A percentile compares a stretch with the other conserved stretches of the same genome.
Evolutionary conservation across 2,329 filamentous ascomycete species (phyloP).

Genomic region (Botrytis medusae): DNA sequence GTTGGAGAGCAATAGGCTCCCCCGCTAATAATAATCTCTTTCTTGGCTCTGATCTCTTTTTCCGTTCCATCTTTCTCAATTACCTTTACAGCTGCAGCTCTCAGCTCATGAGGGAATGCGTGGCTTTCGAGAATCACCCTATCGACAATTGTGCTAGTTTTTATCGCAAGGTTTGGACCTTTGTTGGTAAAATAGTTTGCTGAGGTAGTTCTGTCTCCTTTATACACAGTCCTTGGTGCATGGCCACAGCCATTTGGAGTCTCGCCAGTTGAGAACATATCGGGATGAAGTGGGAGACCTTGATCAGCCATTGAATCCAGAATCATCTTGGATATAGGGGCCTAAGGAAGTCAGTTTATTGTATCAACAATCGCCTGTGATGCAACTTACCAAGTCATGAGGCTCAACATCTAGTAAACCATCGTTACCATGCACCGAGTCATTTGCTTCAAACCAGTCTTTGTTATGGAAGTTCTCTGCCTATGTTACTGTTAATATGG

Average conservation of each 20-base stretch:
- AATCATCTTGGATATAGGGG: slow-evolving; percentile 55
- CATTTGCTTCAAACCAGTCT: slow-evolving; percentile 54
- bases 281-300: slow-evolving; percentile 54
- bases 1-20: slow-evolving; percentile 50
- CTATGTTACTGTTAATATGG: slow-evolving; percentile 33
- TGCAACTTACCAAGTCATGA: slow-evolving; percentile 49
- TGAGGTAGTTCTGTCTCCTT: slow-evolving; percentile 52
- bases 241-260: slow-evolving; percentile 57
- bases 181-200: slow-evolving; percentile 52
- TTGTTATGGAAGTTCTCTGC: slow-evolving; percentile 59
- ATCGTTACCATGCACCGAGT: slow-evolving; percentile 49
- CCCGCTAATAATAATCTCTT: slow-evolving; percentile 51
- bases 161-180: slow-evolving; percentile 43
- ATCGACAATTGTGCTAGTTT: slow-evolving; percentile 51
- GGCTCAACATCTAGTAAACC: slow-evolving; percentile 57
- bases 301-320: slow-evolving; percentile 55
- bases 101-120: slow-evolving; percentile 39
- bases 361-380: neutral
- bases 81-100: slow-evolving; percentile 48
- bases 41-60: slow-evolving; percentile 43
- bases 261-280: slow-evolving; percentile 58
- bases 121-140: slow-evolving; percentile 49
- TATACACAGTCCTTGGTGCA: slow-evolving; percentile 51
- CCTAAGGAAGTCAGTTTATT: slow-evolving; percentile 19
- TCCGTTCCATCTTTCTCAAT: slow-evolving; percentile 45